A percentile compares a stretch with the other conserved stretches of the same genome.
phyloP scores from a whole-genome alignment of 129 eudicot species.

The Erigeron canadensis region DNA sequence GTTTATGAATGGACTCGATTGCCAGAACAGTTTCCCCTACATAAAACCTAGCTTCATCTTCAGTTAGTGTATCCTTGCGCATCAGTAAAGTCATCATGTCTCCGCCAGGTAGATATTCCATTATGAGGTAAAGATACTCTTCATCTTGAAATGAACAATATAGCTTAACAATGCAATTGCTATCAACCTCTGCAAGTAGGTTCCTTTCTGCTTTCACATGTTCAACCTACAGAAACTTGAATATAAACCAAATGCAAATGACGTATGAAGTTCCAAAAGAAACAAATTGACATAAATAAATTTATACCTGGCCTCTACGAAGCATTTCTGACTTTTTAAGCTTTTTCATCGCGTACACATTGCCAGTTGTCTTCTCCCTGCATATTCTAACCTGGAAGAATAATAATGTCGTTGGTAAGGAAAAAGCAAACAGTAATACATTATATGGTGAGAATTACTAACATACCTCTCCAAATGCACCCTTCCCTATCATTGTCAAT shows the following conservation, averaged over 20 bases:
- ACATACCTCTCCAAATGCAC: slow-evolving; percentile 96
- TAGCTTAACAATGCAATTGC: slow-evolving; percentile 95
- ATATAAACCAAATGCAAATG: slow-evolving; percentile 7
- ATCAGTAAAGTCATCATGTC: slow-evolving; percentile 97
- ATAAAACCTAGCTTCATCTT: slow-evolving; percentile 88
- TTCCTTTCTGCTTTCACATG: slow-evolving; percentile 98
- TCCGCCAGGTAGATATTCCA: slow-evolving; percentile 98
- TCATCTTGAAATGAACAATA: slow-evolving; percentile 97
- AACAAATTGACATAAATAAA: not conserved
- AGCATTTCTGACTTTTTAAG: slow-evolving; percentile 98
- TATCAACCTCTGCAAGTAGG: slow-evolving; percentile 91
- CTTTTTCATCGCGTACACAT: slow-evolving; percentile 96
- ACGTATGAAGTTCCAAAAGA: not conserved
- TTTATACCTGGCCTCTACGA: slow-evolving; percentile 87
- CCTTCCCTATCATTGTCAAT: slow-evolving; percentile 91
- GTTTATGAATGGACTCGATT: slow-evolving; percentile 91
- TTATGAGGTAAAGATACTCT: slow-evolving; percentile 82
- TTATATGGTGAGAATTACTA: slow-evolving; percentile 15
- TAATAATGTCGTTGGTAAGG: not conserved
- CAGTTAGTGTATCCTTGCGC: slow-evolving; percentile 89
- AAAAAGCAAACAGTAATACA: not conserved
- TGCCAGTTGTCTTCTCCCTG: slow-evolving; percentile 84
- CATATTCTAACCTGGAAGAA: slow-evolving; percentile 77
- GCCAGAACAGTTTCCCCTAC: slow-evolving; percentile 95
- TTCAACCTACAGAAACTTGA: slow-evolving; percentile 59